phyloP scores from a whole-genome alignment of 1,139 yeast species.

The Entelexis paramagnoliae region DNA sequence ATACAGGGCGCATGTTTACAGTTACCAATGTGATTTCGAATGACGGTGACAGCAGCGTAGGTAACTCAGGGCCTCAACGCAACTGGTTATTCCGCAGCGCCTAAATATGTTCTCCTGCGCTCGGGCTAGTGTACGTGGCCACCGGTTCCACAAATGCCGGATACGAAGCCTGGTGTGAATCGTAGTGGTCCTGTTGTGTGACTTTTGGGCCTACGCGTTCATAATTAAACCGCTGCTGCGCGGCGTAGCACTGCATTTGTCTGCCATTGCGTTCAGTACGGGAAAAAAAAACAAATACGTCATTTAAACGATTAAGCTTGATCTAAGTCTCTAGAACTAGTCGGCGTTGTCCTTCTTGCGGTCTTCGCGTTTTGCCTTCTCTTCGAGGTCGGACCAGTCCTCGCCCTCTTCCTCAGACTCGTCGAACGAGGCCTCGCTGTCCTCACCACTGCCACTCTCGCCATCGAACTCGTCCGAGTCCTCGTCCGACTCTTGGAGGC shows the following conservation, averaged over 20 bases:
- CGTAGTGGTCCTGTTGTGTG: too few relatives aligned
- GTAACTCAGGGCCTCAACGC: too few relatives aligned
- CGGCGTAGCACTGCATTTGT: too few relatives aligned
- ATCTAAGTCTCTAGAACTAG: background rate
- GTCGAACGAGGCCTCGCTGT: conserved; percentile 17
- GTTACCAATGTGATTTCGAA: too few relatives aligned
- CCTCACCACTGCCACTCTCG: conserved; percentile 25
- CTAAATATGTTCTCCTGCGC: too few relatives aligned
- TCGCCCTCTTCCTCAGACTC: conserved; percentile 32
- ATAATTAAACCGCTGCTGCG: too few relatives aligned
- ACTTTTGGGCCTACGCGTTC: background rate
- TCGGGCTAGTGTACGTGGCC: too few relatives aligned
- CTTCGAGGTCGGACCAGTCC: conserved; percentile 35
- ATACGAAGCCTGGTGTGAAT: too few relatives aligned
- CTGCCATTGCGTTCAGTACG: background rate
- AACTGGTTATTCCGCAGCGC: too few relatives aligned
- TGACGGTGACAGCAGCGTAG: too few relatives aligned
- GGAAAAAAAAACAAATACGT: background rate
- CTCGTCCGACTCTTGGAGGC: conserved; percentile 25
- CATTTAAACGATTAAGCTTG: background rate
- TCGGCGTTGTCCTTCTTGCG: conserved; percentile 18
- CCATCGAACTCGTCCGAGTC: conserved; percentile 24
- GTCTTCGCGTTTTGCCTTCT: conserved; percentile 31
- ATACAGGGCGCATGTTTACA: background rate
- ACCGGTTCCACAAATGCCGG: too few relatives aligned